Evolutionary conservation across 805 yeast genomes (phyloP).

Genomic region (Candida pseudoglaebosa): DNA sequence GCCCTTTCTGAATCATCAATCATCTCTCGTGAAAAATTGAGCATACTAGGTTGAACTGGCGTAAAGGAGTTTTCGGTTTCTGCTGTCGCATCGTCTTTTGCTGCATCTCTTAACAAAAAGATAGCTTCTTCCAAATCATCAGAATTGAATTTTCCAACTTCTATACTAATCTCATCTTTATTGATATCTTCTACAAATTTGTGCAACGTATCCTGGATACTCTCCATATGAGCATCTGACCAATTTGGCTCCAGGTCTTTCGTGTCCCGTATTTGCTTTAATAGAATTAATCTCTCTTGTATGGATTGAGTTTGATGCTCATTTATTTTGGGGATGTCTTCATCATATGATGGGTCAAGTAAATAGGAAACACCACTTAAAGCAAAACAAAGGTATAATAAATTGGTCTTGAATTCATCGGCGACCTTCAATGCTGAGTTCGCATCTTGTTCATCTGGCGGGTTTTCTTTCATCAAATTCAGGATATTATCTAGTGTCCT

Average conservation of each 20-base stretch:
- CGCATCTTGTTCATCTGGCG: constrained; percentile 14
- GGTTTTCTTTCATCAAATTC: constrained; percentile 23
- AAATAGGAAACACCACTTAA: constrained; percentile 68
- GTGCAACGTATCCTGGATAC: constrained; percentile 29
- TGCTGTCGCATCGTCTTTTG: constrained; percentile 1
- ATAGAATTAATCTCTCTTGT: constrained; percentile 30
- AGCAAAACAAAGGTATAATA: constrained; percentile 55
- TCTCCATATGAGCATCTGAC: constrained; percentile 24
- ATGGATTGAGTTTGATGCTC: constrained; percentile 28
- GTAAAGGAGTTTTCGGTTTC: constrained; percentile 1
- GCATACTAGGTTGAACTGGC: constrained; percentile 4
- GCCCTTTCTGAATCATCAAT: constrained; percentile 40
- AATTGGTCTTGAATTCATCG: constrained; percentile 53
- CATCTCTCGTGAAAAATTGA: constrained; percentile 6
- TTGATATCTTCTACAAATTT: constrained; percentile 29
- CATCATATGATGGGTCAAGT: constrained; percentile 67
- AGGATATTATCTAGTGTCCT: constrained; percentile 43
- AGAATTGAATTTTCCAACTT: constrained; percentile 10
- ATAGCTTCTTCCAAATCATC: constrained; percentile 18
- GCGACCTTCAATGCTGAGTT: constrained; percentile 27
- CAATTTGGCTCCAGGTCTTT: constrained; percentile 13
- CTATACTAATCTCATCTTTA: constrained; percentile 12
- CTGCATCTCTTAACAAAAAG: constrained; percentile 8
- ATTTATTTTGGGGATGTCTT: constrained; percentile 37
- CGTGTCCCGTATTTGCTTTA: constrained; percentile 28